Percentiles rank a stretch among this genome's conserved stretches.
Evolutionary conservation across 306 rosid species (phyloP).

Genomic region (Clitoria ternatea): DNA sequence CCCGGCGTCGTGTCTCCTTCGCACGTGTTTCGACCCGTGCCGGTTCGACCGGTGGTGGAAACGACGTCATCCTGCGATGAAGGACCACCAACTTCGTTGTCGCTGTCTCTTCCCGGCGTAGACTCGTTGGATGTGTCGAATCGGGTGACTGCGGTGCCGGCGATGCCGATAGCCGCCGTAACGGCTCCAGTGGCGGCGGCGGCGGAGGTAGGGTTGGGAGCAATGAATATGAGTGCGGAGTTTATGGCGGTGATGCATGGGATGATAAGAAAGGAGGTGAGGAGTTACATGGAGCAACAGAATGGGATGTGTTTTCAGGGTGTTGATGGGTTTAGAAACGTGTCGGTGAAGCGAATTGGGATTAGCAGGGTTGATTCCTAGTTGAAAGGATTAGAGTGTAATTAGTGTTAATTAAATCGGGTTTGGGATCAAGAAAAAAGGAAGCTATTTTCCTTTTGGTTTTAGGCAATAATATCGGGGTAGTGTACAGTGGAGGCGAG

Average conservation of each 20-base stretch:
- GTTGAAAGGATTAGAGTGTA: not conserved
- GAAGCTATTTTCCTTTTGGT: not conserved
- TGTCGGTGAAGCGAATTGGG: conserved; percentile 53
- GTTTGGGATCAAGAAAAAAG: not conserved
- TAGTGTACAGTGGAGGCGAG: conserved; percentile 54
- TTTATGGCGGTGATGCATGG: conserved; percentile 84
- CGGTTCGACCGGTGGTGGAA: conserved; percentile 48
- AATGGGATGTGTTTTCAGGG: conserved; percentile 48
- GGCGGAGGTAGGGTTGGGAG: conserved; percentile 20
- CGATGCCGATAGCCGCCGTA: not conserved
- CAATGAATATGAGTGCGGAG: conserved; percentile 50
- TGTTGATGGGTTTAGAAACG: conserved; percentile 54
- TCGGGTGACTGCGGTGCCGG: not conserved
- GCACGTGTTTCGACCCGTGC: conserved; percentile 58
- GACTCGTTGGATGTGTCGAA: conserved; percentile 38
- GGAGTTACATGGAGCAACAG: conserved; percentile 63
- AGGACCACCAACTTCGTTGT: conserved; percentile 65
- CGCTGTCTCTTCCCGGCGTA: conserved; percentile 74
- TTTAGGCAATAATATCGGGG: conserved; percentile 59
- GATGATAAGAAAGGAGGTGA: conserved; percentile 84
- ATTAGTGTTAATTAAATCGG: conserved; percentile 8
- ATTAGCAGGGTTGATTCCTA: conserved; percentile 47
- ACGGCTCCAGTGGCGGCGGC: not conserved
- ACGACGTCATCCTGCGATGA: conserved; percentile 34
- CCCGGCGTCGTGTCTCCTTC: conserved; percentile 32